Conservation (phyloP, 345 rosid species). For the Clausena lansium region DNA sequence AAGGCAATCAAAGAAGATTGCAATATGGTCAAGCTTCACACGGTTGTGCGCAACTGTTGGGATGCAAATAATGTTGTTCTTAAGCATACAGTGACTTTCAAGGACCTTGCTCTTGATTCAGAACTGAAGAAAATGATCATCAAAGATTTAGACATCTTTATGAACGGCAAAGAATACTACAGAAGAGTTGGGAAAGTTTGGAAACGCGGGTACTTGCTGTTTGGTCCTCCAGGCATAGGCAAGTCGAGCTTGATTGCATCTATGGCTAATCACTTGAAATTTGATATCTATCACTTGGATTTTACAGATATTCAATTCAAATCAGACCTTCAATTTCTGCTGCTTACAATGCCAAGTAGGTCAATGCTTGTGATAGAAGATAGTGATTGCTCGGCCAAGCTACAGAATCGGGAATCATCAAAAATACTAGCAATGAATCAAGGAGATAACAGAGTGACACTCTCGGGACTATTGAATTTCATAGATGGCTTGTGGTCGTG, state of each 20-base stretch:
- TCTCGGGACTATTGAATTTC: constrained; percentile 1
- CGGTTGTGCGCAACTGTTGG: neutral
- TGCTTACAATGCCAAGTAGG: constrained; percentile 17
- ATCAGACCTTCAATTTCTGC: constrained; percentile 14
- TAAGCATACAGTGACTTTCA: neutral
- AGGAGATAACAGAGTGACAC: neutral
- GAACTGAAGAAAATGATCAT: neutral
- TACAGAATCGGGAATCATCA: constrained; percentile 21
- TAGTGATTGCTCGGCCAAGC: constrained; percentile 22
- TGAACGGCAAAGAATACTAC: constrained; percentile 23
- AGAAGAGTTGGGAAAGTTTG: neutral
- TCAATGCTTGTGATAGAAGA: constrained; percentile 34
- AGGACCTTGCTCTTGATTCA: neutral
- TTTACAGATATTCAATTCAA: constrained; percentile 9
- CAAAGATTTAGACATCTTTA: neutral
- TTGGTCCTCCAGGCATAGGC: neutral
- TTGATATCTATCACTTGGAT: constrained; percentile 30
- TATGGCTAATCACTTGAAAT: constrained; percentile 29
- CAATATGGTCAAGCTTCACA: constrained; percentile 18
- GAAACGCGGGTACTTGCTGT: neutral
- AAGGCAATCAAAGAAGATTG: constrained; percentile 10
- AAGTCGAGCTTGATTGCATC: neutral
- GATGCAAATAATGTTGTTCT: neutral
- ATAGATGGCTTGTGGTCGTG: constrained; percentile 24
- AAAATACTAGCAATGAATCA: no score